Conservation (phyloP, 2,329 filamentous ascomycete species). For the Aspergillus novoparasiticus region DNA sequence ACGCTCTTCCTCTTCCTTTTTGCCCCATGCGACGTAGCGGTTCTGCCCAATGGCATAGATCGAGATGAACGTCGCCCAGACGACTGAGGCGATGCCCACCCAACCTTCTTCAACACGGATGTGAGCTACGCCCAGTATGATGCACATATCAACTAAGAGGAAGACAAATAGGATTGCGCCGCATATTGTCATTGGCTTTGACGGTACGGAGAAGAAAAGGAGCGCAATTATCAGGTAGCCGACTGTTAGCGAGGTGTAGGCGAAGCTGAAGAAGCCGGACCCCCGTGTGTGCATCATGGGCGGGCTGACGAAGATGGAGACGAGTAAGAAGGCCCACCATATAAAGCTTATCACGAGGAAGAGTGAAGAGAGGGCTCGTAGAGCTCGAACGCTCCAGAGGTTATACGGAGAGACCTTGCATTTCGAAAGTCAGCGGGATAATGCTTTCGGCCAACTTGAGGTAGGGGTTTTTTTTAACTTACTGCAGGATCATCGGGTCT, state of each 20-base stretch:
- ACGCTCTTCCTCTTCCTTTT: conserved; percentile 87
- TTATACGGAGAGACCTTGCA: conserved; percentile 83
- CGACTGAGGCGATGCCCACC: conserved; percentile 82
- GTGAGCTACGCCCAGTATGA: conserved; percentile 74
- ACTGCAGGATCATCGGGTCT: conserved; percentile 82
- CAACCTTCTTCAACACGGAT: conserved; percentile 84
- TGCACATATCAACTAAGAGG: conserved; percentile 72
- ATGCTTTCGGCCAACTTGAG: background rate
- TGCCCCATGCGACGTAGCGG: conserved; percentile 85
- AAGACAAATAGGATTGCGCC: conserved; percentile 68
- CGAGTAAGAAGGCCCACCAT: conserved; percentile 93
- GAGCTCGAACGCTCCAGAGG: conserved; percentile 81
- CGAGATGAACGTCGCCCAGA: conserved; percentile 80
- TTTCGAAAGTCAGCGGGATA: background rate
- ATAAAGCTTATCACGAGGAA: conserved; percentile 75
- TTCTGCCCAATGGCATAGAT: conserved; percentile 80
- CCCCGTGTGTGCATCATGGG: conserved; percentile 83
- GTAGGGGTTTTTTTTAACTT: conserved; percentile 32
- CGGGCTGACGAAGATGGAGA: conserved; percentile 87
- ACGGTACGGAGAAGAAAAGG: conserved; percentile 85
- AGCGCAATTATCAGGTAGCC: conserved; percentile 75
- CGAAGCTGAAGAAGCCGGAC: conserved; percentile 89
- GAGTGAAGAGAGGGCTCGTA: conserved; percentile 75
- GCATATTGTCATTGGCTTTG: conserved; percentile 74
- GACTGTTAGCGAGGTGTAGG: conserved; percentile 76